phyloP scores from a whole-genome alignment of 2,329 filamentous ascomycete genomes.

The Xylaria sp. region DNA sequence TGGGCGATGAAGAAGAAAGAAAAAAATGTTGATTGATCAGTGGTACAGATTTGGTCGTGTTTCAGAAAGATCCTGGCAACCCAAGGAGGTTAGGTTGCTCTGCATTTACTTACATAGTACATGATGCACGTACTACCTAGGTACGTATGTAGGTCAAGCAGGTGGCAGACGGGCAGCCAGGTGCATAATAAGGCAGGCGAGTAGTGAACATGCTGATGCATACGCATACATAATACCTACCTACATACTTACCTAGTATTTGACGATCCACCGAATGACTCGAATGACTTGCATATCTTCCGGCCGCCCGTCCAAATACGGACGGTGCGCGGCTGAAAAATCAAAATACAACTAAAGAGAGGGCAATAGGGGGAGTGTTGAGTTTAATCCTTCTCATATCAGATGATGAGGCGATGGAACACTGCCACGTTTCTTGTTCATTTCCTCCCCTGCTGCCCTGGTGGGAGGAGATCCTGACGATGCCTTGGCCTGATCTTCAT shows the following conservation, averaged over 20 bases:
- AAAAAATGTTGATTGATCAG: not conserved
- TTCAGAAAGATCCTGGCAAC: not conserved
- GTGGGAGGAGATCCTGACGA: not conserved
- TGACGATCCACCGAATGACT: not conserved
- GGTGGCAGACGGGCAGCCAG: not conserved
- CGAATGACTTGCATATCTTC: not conserved
- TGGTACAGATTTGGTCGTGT: not conserved
- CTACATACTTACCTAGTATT: not conserved
- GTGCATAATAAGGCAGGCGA: not conserved
- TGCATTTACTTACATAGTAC: not conserved
- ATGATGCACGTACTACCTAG: not conserved
- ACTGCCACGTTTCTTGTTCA: conserved; percentile 28
- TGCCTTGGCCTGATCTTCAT: not conserved
- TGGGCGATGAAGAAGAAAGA: not conserved
- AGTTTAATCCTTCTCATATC: not conserved
- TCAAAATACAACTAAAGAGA: not conserved
- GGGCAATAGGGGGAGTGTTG: not conserved
- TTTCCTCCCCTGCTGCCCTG: not conserved
- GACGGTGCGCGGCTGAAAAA: not conserved
- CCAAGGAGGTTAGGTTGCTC: not conserved
- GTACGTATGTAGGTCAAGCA: not conserved
- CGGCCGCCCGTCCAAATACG: not conserved
- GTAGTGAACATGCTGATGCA: not conserved
- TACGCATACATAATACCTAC: too few relatives aligned
- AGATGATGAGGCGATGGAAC: conserved; percentile 21